These are phyloP conservation scores for Pestalotiopsis sp. DNA, from an alignment of 2,329 filamentous ascomycete species.

Conservation along the genomic window DNA sequence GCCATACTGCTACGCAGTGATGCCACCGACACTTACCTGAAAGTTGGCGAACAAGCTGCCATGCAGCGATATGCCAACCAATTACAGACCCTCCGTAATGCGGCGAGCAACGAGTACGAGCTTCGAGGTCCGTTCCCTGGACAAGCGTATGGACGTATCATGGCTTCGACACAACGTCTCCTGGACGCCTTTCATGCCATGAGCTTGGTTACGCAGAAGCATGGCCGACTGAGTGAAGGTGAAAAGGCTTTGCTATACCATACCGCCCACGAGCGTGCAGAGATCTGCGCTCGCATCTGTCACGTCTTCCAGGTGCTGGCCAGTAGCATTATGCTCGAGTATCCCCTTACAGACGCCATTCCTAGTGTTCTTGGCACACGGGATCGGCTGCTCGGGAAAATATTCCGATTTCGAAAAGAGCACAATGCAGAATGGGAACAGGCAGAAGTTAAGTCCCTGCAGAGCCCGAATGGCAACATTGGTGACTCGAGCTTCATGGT, in stretches of 20 bases:
- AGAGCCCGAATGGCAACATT: conserved; percentile 18
- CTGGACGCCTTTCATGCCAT: conserved; percentile 95
- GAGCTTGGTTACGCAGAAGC: conserved; percentile 87
- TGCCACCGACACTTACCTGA: conserved; percentile 71
- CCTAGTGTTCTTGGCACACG: conserved; percentile 81
- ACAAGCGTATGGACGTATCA: conserved; percentile 71
- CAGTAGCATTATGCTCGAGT: conserved; percentile 91
- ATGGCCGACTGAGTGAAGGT: conserved; percentile 73
- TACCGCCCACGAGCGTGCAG: conserved; percentile 76
- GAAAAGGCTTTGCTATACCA: conserved; percentile 81
- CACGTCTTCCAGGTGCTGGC: conserved; percentile 87
- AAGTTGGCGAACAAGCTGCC: conserved; percentile 82
- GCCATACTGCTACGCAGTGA: conserved; percentile 69
- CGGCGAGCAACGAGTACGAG: conserved; percentile 86
- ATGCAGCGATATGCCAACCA: conserved; percentile 79
- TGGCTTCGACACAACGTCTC: conserved; percentile 80
- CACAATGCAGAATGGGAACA: conserved; percentile 37
- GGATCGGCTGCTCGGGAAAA: conserved; percentile 82
- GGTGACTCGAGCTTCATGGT: conserved; percentile 19
- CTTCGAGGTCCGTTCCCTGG: conserved; percentile 85
- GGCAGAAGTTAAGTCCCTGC: not conserved
- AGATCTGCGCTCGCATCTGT: conserved; percentile 86
- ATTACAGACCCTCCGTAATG: conserved; percentile 71
- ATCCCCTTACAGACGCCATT: conserved; percentile 85
- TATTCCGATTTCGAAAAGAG: conserved; percentile 83